Base-by-base conservation (phyloP, 345 rosid species). In the Streptanthus diversifolius region DNA sequence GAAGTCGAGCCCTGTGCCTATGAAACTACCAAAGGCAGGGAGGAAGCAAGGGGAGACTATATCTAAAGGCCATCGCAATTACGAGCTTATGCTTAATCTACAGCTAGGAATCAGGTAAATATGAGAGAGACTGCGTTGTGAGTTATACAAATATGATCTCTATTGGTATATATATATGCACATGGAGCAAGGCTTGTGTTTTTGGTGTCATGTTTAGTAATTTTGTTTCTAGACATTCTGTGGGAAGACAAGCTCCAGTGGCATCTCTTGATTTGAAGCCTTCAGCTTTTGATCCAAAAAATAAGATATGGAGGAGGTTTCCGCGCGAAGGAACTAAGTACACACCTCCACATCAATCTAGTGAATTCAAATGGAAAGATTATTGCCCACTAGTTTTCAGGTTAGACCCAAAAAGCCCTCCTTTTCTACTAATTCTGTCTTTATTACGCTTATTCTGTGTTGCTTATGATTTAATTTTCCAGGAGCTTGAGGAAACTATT, bases 371-470 rank as follows among this genome's bases (percentile, higher is more conserved):
- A 77, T 91, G 98, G 98, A 93, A 93, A 81, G 98, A 93, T 68
- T 93, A 93, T 57, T 91, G 98, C 70, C 98, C 97, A n/a, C 77
- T 91, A 59, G 98, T 93, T 72, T 93, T 93, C 88, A 87, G 98
- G 98, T 92, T 18, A 67, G 70, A 19, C 71, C 48, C 11, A 12
- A 30, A 58, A 41, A 33, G 10, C 10, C 36, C 15, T 48, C 40
- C 24, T 7, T 25, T 22, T 43, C 2, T 51, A 74, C 21, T 21
- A 58, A 40, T 14, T 10, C n/a, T 57, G 37, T 40, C 21, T 49
- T 66, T 15, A 4, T 21, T 66, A 29, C n/a, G 5, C 48, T 30
- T 61, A 24, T 40, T 45, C 55, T 68, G 48, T 79, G 33, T 24
- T 52, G 48, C 12, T 58, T 68, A 22, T 54, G 21, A 11, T 72